phyloP scores from a whole-genome alignment of 192 early-diverging fungal genomes.

The Backusella macrospora region DNA sequence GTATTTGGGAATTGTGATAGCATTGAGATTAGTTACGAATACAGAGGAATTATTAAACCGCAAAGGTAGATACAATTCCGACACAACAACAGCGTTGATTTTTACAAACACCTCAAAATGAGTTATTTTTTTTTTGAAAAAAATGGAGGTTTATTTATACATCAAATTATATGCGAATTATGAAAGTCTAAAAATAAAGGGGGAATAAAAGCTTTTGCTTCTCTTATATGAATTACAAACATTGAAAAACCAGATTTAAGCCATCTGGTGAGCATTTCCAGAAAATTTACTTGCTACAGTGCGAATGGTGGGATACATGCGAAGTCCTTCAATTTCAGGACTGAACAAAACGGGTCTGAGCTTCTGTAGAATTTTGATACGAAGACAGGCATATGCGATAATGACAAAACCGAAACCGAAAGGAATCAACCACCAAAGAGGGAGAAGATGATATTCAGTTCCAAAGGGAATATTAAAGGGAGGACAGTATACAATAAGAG shows the following conservation, averaged over 20 bases:
- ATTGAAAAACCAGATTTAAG: background rate
- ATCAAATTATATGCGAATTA: background rate
- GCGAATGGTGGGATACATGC: constrained; percentile 80
- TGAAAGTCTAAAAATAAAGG: background rate
- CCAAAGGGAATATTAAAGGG: constrained; percentile 79
- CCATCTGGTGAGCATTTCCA: background rate
- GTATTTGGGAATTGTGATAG: too few species aligned
- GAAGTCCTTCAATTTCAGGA: constrained; percentile 80
- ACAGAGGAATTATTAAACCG: too few species aligned
- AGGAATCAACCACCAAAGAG: constrained; percentile 82
- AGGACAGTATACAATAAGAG: constrained; percentile 84
- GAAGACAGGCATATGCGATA: constrained; percentile 70
- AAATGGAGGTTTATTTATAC: background rate
- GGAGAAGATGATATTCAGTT: constrained; percentile 60
- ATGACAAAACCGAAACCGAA: constrained; percentile 82
- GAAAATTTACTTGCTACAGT: constrained; percentile 23
- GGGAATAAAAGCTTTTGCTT: background rate
- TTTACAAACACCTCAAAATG: background rate
- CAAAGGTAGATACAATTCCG: too few species aligned
- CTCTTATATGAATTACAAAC: background rate
- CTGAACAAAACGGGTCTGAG: constrained; percentile 68
- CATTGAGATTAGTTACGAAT: too few species aligned
- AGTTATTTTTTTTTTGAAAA: background rate
- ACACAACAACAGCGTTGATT: too few species aligned
- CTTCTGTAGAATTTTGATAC: constrained; percentile 64